These are phyloP conservation scores for Phytophthora nicotianae DNA, from an alignment of 352 stramenopile species.

Conservation along the genomic window DNA sequence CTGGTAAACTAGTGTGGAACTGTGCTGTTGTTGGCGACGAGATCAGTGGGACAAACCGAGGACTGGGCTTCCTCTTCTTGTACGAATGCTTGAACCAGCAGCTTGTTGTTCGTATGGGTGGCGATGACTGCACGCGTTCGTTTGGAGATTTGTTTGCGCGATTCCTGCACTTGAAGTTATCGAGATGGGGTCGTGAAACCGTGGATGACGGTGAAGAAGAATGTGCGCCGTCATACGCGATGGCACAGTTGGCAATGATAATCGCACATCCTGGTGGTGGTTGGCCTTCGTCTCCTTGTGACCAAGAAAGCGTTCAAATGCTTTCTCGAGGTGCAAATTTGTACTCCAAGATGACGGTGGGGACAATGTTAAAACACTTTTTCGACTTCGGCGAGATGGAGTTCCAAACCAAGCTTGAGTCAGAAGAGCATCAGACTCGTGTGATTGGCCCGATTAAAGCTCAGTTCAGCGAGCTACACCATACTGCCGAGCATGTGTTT, in stretches of 20 bases:
- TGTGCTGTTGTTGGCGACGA: constrained; percentile 82
- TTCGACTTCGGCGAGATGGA: constrained; percentile 80
- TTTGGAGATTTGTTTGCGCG: constrained; percentile 80
- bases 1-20: constrained; percentile 84
- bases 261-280: constrained; percentile 53
- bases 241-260: constrained; percentile 79
- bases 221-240: constrained; percentile 67
- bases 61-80: constrained; percentile 79
- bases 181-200: constrained; percentile 82
- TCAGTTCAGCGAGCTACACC: constrained; percentile 69
- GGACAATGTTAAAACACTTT: constrained; percentile 82
- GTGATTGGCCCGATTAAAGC: constrained; percentile 65
- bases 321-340: constrained; percentile 80
- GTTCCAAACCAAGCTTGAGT: constrained; percentile 65
- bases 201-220: constrained; percentile 88
- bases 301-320: constrained; percentile 70
- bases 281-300: constrained; percentile 69
- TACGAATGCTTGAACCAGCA: constrained; percentile 85
- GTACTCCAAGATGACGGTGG: constrained; percentile 82
- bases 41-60: constrained; percentile 80
- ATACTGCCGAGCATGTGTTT: constrained; percentile 41
- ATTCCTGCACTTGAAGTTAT: constrained; percentile 86
- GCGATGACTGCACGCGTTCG: constrained; percentile 74
- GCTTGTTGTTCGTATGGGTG: constrained; percentile 64
- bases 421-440: constrained; percentile 51